Conservation (phyloP, 2,329 filamentous ascomycete genomes). For the Colletotrichum higginsianum region DNA sequence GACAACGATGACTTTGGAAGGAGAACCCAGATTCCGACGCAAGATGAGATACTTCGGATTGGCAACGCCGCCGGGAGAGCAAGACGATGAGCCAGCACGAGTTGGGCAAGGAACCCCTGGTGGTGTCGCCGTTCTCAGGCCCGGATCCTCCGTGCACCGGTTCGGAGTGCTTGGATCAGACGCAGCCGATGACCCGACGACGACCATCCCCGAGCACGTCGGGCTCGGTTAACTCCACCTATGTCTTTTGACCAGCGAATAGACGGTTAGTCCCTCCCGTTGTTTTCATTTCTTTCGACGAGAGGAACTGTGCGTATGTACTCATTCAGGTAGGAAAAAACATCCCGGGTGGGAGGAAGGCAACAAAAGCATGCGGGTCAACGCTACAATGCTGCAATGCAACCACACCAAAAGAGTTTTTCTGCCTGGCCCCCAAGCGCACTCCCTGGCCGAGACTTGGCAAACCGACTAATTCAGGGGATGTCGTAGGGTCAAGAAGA, state of each 20-base stretch:
- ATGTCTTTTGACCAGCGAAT: background rate
- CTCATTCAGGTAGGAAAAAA: slow-evolving; percentile 3
- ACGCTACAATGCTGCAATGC: slow-evolving; percentile 36
- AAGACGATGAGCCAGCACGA: background rate
- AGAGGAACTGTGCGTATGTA: background rate
- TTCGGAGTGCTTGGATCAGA: slow-evolving; percentile 36
- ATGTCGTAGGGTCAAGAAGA: background rate
- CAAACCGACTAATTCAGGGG: background rate
- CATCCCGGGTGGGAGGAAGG: slow-evolving; percentile 11
- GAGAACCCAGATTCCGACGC: background rate
- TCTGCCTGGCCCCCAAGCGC: slow-evolving; percentile 9
- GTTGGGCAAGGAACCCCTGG: slow-evolving; percentile 31
- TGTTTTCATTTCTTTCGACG: no score
- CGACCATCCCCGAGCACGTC: background rate
- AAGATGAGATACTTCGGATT: background rate
- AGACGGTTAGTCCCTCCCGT: background rate
- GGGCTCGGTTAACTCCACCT: slow-evolving; percentile 13
- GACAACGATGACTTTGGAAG: background rate
- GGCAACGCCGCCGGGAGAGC: background rate
- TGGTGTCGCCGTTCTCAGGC: background rate
- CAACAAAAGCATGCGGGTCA: slow-evolving; percentile 27
- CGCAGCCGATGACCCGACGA: slow-evolving; percentile 11
- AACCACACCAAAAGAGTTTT: slow-evolving; percentile 27
- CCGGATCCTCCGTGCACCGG: slow-evolving; percentile 24
- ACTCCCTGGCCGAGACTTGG: background rate